phyloP scores from a whole-genome alignment of 169 alveolate genomes.

The Plasmodium gaboni region DNA sequence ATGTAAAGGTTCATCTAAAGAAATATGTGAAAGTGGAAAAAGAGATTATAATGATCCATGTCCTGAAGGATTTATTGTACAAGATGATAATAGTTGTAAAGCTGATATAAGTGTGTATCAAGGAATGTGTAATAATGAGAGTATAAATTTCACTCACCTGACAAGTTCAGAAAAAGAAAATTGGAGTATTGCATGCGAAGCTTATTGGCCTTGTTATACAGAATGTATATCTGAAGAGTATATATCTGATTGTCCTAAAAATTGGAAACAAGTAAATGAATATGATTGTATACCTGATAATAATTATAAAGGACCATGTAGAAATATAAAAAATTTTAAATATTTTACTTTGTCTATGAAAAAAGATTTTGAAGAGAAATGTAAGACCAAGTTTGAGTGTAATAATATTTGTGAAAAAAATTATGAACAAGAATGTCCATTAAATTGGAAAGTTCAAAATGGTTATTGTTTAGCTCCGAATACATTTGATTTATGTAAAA shows the following conservation, averaged over 20 bases:
- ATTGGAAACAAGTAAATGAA: conserved; percentile 45
- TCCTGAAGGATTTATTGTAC: conserved; percentile 64
- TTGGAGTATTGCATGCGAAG: conserved; percentile 75
- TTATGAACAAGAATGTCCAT: conserved; percentile 65
- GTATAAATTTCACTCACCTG: conserved; percentile 52
- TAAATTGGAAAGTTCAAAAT: conserved; percentile 40
- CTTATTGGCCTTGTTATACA: conserved; percentile 74
- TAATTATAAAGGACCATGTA: conserved; percentile 69
- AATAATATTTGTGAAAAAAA: conserved; percentile 22
- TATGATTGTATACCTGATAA: conserved; percentile 56
- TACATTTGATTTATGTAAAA: conserved; percentile 43
- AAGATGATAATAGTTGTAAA: conserved; percentile 56
- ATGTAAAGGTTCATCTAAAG: conserved; percentile 13
- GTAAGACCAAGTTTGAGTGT: conserved; percentile 65
- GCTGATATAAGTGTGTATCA: conserved; percentile 65
- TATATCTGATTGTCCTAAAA: conserved; percentile 53
- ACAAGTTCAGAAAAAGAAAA: conserved; percentile 55
- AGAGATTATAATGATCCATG: conserved; percentile 70
- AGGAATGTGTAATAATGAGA: conserved; percentile 50
- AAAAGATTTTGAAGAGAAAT: conserved; percentile 68
- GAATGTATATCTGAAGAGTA: conserved; percentile 19
- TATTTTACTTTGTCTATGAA: conserved; percentile 52
- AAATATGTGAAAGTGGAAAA: conserved; percentile 30
- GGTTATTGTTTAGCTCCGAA: conserved; percentile 74
- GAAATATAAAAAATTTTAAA: conserved; percentile 32